phyloP scores from a whole-genome alignment of 495 filamentous ascomycete species.

The Gamarada debralockiae region DNA sequence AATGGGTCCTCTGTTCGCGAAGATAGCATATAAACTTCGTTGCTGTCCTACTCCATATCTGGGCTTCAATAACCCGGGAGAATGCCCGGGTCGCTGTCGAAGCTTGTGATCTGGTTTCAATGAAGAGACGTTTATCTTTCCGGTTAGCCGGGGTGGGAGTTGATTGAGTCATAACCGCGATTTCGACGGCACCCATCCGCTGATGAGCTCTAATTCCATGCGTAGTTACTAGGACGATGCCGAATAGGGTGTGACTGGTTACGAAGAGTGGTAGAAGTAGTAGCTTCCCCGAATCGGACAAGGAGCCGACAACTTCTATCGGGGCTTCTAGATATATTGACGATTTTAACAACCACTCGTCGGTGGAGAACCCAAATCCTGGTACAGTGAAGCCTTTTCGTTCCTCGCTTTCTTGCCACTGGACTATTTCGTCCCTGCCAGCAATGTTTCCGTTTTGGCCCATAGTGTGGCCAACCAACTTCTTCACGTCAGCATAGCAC shows the following conservation, averaged over 20 bases:
- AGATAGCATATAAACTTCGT: background rate
- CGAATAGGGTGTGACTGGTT: background rate
- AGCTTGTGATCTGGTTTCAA: too few species aligned
- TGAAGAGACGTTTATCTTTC: background rate
- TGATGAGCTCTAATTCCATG: background rate
- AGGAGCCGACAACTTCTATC: background rate
- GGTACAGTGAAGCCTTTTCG: background rate
- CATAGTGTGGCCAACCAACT: background rate
- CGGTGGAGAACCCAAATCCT: background rate
- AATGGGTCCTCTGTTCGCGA: background rate
- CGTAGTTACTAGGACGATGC: background rate
- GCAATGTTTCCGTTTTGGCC: background rate
- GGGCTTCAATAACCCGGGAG: background rate
- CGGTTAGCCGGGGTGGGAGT: background rate
- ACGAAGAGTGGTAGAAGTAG: background rate
- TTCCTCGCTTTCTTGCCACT: background rate
- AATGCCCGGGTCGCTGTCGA: background rate
- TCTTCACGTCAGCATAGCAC: background rate
- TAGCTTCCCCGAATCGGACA: background rate
- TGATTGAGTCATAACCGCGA: background rate
- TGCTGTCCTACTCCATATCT: background rate
- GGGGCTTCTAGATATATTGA: background rate
- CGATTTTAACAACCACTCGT: background rate
- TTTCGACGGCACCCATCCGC: background rate
- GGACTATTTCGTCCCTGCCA: background rate